phyloP scores from a whole-genome alignment of 768 basidiomycete species.

The Amanita fuliginea region DNA sequence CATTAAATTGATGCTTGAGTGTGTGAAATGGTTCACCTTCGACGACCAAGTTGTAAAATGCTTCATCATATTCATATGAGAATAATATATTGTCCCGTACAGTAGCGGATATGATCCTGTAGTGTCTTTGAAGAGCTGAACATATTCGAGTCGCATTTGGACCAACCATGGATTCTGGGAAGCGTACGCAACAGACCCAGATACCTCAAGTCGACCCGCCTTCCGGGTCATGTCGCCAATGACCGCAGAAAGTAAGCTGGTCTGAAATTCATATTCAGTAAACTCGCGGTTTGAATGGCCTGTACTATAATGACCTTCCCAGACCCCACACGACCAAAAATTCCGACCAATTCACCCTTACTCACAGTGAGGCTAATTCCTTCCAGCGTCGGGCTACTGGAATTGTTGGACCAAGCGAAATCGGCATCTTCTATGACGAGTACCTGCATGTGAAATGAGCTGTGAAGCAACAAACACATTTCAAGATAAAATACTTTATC shows the following conservation, averaged over 20 bases:
- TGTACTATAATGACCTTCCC: slow-evolving; percentile 53
- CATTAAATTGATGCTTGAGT: not conserved
- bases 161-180: slow-evolving; percentile 78
- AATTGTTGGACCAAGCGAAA: slow-evolving; percentile 66
- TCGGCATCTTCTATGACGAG: slow-evolving; percentile 66
- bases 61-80: slow-evolving; percentile 79
- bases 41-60: slow-evolving; percentile 72
- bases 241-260: slow-evolving; percentile 67
- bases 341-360: slow-evolving; percentile 78
- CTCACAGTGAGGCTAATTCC: slow-evolving; percentile 63
- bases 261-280: slow-evolving; percentile 25
- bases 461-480: not conserved
- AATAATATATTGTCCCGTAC: slow-evolving; percentile 90
- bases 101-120: slow-evolving; percentile 75
- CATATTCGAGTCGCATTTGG: not conserved
- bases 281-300: not conserved
- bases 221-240: slow-evolving; percentile 78
- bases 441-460: slow-evolving; percentile 24
- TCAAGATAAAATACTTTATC: slow-evolving; percentile 38
- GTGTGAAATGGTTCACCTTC: slow-evolving; percentile 38
- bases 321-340: slow-evolving; percentile 83
- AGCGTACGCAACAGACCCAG: slow-evolving; percentile 71
- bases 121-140: not conserved
- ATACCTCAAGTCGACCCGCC: slow-evolving; percentile 62
- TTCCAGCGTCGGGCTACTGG: slow-evolving; percentile 54